Conservation (phyloP, 129 eudicot genomes). For the Pseudognaphalium luteoalbum region DNA sequence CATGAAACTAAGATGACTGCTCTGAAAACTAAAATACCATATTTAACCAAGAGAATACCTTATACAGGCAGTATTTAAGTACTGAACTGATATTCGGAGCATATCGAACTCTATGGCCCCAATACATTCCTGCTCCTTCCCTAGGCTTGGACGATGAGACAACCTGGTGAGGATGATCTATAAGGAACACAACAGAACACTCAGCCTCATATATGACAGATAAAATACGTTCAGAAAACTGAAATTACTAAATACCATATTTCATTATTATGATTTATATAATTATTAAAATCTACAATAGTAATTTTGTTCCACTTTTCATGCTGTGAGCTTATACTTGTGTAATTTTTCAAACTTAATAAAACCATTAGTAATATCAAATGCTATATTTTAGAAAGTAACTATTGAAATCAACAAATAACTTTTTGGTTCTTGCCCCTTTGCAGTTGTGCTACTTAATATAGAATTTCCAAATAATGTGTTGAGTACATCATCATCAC, state of each 20-base stretch:
- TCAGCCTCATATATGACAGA: background rate
- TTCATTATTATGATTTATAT: background rate
- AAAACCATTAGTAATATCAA: background rate
- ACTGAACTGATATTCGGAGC: slow-evolving; percentile 80
- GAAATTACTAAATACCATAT: background rate
- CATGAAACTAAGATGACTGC: background rate
- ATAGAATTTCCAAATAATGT: background rate
- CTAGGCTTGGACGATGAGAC: slow-evolving; percentile 75
- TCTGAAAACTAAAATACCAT: background rate
- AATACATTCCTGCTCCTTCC: slow-evolving; percentile 75
- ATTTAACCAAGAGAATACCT: slow-evolving; percentile 43
- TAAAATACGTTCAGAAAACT: background rate
- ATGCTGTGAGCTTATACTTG: background rate
- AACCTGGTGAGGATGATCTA: slow-evolving; percentile 58
- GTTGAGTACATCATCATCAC: background rate
- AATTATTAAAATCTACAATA: background rate
- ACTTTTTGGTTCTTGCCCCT: background rate
- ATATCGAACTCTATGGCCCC: slow-evolving; percentile 95
- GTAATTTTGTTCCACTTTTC: background rate
- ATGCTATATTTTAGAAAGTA: background rate
- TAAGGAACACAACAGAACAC: slow-evolving; percentile 19
- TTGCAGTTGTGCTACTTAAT: background rate
- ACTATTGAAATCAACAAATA: background rate
- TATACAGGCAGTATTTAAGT: slow-evolving; percentile 60
- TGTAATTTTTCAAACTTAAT: background rate